These are phyloP conservation scores for Ganoderma sinense DNA, from an alignment of 1,284 basidiomycete species.

Conservation along the genomic window DNA sequence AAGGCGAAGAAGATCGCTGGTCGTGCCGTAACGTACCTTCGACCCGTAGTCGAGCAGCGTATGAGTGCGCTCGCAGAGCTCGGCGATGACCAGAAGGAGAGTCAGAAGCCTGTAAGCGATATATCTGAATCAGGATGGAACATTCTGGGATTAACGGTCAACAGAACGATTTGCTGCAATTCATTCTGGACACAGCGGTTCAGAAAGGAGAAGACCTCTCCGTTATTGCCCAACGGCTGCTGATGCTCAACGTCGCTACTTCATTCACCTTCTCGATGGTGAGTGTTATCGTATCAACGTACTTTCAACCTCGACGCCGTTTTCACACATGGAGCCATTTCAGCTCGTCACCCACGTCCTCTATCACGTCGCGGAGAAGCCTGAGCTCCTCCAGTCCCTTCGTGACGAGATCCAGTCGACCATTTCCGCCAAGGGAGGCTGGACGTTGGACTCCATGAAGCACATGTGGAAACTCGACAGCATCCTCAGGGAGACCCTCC, in stretches of 20 bases:
- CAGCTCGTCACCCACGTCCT: constrained; percentile 49
- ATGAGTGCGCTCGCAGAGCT: neutral
- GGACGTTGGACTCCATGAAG: constrained; percentile 51
- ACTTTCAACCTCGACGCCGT: too few species aligned
- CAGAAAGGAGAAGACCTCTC: constrained; percentile 39
- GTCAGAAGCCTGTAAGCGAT: neutral
- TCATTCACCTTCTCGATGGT: too few species aligned
- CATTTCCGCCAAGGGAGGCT: constrained; percentile 47
- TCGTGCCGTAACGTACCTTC: neutral
- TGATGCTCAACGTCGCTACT: constrained; percentile 52
- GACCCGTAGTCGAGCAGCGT: neutral
- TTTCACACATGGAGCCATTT: too few species aligned
- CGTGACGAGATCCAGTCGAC: constrained; percentile 52
- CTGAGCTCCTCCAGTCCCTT: constrained; percentile 48
- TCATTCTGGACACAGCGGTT: constrained; percentile 49
- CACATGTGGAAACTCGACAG: constrained; percentile 59
- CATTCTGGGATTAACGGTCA: too few species aligned
- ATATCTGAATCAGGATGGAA: too few species aligned
- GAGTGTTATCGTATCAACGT: too few species aligned
- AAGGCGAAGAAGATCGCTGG: neutral
- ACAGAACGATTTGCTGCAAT: constrained; percentile 53
- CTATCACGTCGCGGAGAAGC: constrained; percentile 49
- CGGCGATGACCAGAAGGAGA: neutral
- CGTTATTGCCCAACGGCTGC: constrained; percentile 46
- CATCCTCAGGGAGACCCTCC: constrained; percentile 56